Evolutionary conservation across 2,329 filamentous ascomycete species (phyloP), one percentile per base, ranked within the genome.

Genomic region (Ustulina deusta): DNA sequence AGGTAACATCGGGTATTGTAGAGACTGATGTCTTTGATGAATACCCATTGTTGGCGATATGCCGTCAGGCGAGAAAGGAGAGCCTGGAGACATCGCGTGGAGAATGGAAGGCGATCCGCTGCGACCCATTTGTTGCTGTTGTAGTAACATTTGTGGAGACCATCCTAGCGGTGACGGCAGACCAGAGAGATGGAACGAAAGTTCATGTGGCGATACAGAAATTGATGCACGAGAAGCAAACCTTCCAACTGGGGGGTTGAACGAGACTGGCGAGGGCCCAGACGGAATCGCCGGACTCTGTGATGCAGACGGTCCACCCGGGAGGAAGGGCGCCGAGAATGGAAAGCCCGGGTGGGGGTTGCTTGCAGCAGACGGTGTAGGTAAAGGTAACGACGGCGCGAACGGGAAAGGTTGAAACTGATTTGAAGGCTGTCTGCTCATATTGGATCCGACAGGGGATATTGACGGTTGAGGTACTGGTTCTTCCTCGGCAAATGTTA

Each of bases 301-400:
- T 59, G 88, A 82, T 59, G 87, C 85, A 52, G 91, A 85, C 72
- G 87, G 80, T 59, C 87, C 82, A 74, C 88, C 86, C 42, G 88
- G 85, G 3, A 89, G 85, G 78, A 94, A 90, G 40, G 84, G 81
- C 22, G 79, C 77, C 0, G 84, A 86, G 73, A 90, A 90, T 71
- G 84, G 84, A 76, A 86, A 87, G 65, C 87, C 83, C 52, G 85
- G 82, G 73, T 83, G 80, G 38, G 84, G 80, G 52, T 89, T 91
- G 80, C 93, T 95, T 36, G 88, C 89, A 13, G 90, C 91, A 34
- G 94, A 97, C 0, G 90, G 90, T 0, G 93, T 90, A 22, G 92
- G 92, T 29, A 97, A 81, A 22, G 92, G 92, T 29, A 97, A 81
- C 0, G 94, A 93, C 10, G 95, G 94, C 25, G 94, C 97, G 76